A percentile compares a stretch with the other conserved stretches of the same genome.
Conservation (phyloP, 768 basidiomycete genomes). For the Lactarius hatsudake region DNA sequence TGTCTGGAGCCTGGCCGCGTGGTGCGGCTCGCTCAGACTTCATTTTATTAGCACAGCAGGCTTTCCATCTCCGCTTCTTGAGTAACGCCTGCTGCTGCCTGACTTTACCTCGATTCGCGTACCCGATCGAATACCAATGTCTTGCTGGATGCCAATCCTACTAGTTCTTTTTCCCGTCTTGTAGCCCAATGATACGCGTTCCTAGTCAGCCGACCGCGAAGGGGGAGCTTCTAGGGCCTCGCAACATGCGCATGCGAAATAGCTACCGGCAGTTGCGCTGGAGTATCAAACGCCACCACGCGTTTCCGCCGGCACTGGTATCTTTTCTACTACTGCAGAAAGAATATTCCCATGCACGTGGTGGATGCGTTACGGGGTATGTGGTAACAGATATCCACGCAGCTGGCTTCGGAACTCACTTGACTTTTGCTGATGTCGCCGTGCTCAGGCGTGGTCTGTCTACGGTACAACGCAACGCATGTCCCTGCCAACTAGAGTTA, state of each 20-base stretch:
- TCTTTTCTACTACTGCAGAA: neutral
- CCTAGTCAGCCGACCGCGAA: neutral
- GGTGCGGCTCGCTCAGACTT: slow-evolving; percentile 4
- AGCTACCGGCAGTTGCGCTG: neutral
- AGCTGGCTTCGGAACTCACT: neutral
- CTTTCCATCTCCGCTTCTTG: neutral
- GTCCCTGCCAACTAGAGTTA: neutral
- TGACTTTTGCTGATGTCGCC: neutral
- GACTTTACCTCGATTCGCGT: slow-evolving; percentile 15
- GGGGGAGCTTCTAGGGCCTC: slow-evolving; percentile 3
- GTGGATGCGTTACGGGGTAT: neutral
- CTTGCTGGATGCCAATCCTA: slow-evolving; percentile 13
- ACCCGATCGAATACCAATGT: slow-evolving; percentile 13
- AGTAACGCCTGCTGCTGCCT: neutral
- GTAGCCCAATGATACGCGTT: slow-evolving; percentile 6
- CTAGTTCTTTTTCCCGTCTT: slow-evolving; percentile 4
- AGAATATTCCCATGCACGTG: slow-evolving; percentile 5
- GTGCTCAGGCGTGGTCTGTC: neutral
- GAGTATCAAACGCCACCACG: neutral
- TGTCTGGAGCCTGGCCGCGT: slow-evolving; percentile 3
- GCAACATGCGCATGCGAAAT: neutral
- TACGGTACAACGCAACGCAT: neutral
- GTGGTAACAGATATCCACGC: neutral
- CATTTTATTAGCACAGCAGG: slow-evolving; percentile 14
- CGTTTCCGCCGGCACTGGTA: neutral